Base-by-base conservation (phyloP, 2,329 filamentous ascomycete genomes). In the Graphilbum fragrans region DNA sequence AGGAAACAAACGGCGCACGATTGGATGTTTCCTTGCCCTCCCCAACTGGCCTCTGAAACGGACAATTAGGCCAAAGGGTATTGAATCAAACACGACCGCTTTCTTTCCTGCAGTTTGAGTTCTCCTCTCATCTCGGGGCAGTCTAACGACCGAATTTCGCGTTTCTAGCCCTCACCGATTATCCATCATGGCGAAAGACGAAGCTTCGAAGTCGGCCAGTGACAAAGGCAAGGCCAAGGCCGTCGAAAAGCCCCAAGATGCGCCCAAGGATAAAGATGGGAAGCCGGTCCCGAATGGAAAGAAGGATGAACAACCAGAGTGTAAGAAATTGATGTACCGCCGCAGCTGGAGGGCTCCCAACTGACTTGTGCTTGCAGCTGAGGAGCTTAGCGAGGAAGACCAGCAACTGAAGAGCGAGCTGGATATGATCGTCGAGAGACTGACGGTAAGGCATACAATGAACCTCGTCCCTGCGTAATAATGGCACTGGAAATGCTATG, bases 191-290 rank as follows among this genome's bases (percentile, higher is more conserved):
- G 88, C 88, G 67, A 85, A 94, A 72, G 86, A 93, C 69, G 85
- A 94, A 67, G 75, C 81, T 72, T 74, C 83, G 62, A 85, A 83
- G 65, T 70, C 82, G 60, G 74, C 79, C 25, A 44, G 41, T 61
- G 86, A 94, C 66, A 96, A 96, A 75, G 88, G 87, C 66, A 98
- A 98, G 73, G 90, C 79, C 60, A 98, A 96, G 72, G 86, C 81
- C 49, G 72, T 80, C 47, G 80, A 86, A 45, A 77, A 83, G 55
- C 58, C 55, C 25, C 69, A 71, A 52, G 74, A 77, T 41, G 61
- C 62, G 44, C 68, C 74, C 61, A 76, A 76, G 54, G 72, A 72
- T 54, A 79, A 80, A 56, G 80, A 85, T 60, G 82, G 78, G 45
- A 86, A 86, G 67, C 62, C 72, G 38, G 61, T 75, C 52, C 65